Base-by-base conservation (phyloP, 1,139 yeast species). In the Yamadazyma dendronema region DNA sequence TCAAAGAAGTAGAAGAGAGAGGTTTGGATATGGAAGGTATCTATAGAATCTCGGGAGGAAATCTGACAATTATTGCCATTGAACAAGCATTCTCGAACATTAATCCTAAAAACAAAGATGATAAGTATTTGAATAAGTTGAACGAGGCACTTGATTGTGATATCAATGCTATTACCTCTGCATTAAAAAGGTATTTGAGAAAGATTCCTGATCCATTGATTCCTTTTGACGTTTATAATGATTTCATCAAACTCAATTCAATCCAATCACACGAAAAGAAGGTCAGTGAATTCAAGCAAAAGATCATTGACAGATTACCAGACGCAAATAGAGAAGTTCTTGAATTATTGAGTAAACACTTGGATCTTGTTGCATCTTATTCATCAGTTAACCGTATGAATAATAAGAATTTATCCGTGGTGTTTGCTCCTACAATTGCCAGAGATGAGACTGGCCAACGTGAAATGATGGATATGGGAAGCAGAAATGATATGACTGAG, bases 401-500 rank as follows among this genome's bases (percentile, higher is more conserved):
- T 23, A 67, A 77, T 47, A 80, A 81, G 57, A 89, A 94, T 52
- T 62, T 94, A 40, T 84, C 96, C 1, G 92, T 94, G 35, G 96
- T 92, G 13, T 92, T 92, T 70, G 96, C 97, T 0, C 98, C 99
- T 2, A 89, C 97, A 3, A 66, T 92, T 36, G 85, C 89, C 0
- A 71, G 97, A 42, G 96, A 89, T 49, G 68, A 72, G 43, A 74
- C 81, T 17, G 95, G 96, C 4, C 89, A 85, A 46, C 77, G 84
- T 43, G 98, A 94, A 58, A 80, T 92, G 62, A 55, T 72, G 37
- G 98, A 92, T 56, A 89, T 89, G 88, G 85, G 84, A 17, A 75
- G 79, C 41, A 76, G 95, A 55, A 89, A 88, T 50, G 84, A 79
- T 35, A 79, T 84, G 26, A 84, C 95, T 3, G 96, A 88, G 56